Percentiles rank a stretch among this genome's conserved stretches.
phyloP scores from a whole-genome alignment of 805 yeast species.

The Maudiozyma serrabonitensis region DNA sequence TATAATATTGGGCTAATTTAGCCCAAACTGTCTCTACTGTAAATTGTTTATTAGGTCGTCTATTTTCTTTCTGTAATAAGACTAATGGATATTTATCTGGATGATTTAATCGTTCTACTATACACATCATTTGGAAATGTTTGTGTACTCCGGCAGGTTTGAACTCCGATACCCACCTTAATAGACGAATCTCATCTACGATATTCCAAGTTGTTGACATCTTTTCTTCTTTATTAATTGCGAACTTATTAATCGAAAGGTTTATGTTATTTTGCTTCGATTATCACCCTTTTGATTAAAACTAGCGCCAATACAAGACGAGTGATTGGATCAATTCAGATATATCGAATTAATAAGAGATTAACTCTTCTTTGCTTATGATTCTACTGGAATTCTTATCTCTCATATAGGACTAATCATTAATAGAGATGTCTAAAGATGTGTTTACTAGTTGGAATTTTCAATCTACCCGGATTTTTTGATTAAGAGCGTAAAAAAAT shows the following conservation, averaged over 20 bases:
- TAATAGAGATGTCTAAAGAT: too few relatives aligned
- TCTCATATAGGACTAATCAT: too few relatives aligned
- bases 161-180: conserved; percentile 51
- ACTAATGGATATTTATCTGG: conserved; percentile 34
- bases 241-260: not conserved
- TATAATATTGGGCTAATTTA: conserved; percentile 43
- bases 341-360: too few relatives aligned
- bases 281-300: too few relatives aligned
- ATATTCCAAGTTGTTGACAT: conserved; percentile 40
- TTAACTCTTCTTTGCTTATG: too few relatives aligned
- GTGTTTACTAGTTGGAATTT: too few relatives aligned
- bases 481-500: too few relatives aligned
- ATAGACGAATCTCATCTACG: conserved; percentile 53
- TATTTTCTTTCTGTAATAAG: conserved; percentile 21
- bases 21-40: conserved; percentile 48
- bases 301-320: too few relatives aligned
- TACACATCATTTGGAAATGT: conserved; percentile 34
- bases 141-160: conserved; percentile 57
- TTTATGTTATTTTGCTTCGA: too few relatives aligned
- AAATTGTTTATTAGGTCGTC: conserved; percentile 20
- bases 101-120: conserved; percentile 29
- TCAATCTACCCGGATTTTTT: too few relatives aligned
- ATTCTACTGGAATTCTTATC: too few relatives aligned
- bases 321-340: too few relatives aligned
- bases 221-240: not conserved